Conservation (phyloP, 75 land plant species). For the Cupressus sempervirens region DNA sequence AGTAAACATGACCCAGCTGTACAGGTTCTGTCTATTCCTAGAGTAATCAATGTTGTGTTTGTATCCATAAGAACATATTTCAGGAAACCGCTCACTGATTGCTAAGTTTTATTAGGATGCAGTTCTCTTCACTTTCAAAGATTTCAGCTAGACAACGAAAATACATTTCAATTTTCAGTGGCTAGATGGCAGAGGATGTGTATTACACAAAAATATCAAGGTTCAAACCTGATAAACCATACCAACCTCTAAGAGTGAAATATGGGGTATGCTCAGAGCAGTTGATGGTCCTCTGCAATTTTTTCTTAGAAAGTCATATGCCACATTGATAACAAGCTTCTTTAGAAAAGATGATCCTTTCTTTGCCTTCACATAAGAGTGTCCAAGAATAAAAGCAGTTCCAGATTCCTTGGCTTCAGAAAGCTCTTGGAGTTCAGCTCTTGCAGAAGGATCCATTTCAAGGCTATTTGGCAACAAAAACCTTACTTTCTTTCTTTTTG, state of each 20-base stretch:
- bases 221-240: conserved; percentile 62
- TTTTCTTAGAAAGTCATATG: conserved; percentile 69
- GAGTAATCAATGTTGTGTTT: neutral
- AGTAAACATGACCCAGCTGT: neutral
- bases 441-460: conserved; percentile 25
- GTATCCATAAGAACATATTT: neutral
- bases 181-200: neutral
- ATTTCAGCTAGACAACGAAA: neutral
- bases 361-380: conserved; percentile 66
- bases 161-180: neutral
- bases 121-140: neutral
- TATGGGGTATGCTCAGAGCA: conserved; percentile 52
- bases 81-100: neutral
- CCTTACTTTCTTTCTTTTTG: conserved; percentile 42
- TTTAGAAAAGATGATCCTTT: conserved; percentile 58
- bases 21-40: neutral
- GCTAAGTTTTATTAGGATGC: neutral
- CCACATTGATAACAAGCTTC: conserved; percentile 51
- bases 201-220: neutral
- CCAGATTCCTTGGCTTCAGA: conserved; percentile 69
- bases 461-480: conserved; percentile 54
- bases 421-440: conserved; percentile 52
- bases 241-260: conserved; percentile 72
- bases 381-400: conserved; percentile 67
- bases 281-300: conserved; percentile 62